These are phyloP conservation scores for Picochlorum sp. DNA, from an alignment of 139 green algal species.

Conservation along the genomic window DNA sequence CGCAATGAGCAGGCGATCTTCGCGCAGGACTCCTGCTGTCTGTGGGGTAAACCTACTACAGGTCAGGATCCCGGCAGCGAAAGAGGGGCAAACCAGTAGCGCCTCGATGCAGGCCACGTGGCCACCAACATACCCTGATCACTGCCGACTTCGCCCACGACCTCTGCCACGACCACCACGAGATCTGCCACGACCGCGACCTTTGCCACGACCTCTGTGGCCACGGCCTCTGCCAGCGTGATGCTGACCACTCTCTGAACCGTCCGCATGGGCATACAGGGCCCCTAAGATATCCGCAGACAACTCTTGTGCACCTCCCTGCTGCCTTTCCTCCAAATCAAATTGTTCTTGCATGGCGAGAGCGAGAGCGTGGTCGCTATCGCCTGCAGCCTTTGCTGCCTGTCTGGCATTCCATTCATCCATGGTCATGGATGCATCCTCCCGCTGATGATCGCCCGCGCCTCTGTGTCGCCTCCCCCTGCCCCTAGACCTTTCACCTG, in stretches of 20 bases:
- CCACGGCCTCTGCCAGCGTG: background rate
- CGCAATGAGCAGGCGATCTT: no score
- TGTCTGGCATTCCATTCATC: conserved; percentile 39
- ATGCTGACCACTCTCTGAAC: background rate
- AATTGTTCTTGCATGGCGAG: conserved; percentile 19
- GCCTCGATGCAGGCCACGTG: no score
- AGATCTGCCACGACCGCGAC: conserved; percentile 2
- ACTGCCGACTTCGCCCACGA: background rate
- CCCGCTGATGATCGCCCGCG: conserved; percentile 18
- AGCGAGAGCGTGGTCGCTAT: conserved; percentile 18
- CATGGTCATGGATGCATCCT: conserved; percentile 32
- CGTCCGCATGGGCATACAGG: background rate
- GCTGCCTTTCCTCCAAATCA: conserved; percentile 13
- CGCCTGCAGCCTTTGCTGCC: background rate
- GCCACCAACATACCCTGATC: no score
- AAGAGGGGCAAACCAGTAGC: no score
- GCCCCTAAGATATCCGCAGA: background rate
- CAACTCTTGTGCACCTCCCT: background rate
- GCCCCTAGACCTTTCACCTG: conserved; percentile 3
- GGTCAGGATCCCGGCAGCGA: no score
- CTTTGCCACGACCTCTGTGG: background rate
- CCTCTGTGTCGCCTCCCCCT: conserved; percentile 8
- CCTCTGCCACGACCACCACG: background rate
- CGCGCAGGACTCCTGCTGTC: no score
- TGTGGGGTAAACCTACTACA: no score